Conservation (phyloP, 2,329 filamentous ascomycete species). For the Claviceps pazoutovae region DNA sequence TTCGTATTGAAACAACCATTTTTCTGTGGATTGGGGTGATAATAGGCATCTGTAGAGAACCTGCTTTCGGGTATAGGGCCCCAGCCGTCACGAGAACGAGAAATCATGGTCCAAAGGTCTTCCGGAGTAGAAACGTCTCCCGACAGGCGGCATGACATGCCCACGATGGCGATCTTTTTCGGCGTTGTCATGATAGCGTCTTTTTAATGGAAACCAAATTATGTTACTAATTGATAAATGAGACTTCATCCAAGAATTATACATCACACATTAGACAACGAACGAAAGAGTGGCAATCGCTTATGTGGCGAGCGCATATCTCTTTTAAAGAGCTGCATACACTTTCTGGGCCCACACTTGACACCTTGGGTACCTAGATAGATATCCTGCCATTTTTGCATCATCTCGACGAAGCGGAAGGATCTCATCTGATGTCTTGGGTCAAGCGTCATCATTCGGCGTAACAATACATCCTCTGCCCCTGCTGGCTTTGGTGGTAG, state of each 20-base stretch:
- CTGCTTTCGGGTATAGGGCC: not conserved
- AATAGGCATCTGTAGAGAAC: conserved; percentile 15
- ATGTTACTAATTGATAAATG: not conserved
- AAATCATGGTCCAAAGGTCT: conserved; percentile 9
- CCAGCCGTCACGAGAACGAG: conserved; percentile 3
- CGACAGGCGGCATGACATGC: conserved; percentile 12
- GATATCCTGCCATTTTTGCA: not conserved
- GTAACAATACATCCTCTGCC: not conserved
- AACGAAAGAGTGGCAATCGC: not conserved
- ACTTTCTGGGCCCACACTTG: not conserved
- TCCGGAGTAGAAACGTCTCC: conserved; percentile 8
- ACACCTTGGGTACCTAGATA: not conserved
- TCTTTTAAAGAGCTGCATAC: not conserved
- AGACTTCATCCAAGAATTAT: too few relatives aligned
- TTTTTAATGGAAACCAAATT: not conserved
- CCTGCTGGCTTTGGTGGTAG: not conserved
- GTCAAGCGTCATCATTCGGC: not conserved
- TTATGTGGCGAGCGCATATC: not conserved
- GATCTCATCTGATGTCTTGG: not conserved
- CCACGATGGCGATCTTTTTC: conserved; percentile 10
- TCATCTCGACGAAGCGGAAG: not conserved
- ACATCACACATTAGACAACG: not conserved
- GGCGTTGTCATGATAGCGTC: conserved; percentile 1
- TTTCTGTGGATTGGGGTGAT: conserved; percentile 28
- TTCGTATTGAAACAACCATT: conserved; percentile 22